Base-by-base conservation (phyloP, 345 rosid species). In the Hypericum perforatum region DNA sequence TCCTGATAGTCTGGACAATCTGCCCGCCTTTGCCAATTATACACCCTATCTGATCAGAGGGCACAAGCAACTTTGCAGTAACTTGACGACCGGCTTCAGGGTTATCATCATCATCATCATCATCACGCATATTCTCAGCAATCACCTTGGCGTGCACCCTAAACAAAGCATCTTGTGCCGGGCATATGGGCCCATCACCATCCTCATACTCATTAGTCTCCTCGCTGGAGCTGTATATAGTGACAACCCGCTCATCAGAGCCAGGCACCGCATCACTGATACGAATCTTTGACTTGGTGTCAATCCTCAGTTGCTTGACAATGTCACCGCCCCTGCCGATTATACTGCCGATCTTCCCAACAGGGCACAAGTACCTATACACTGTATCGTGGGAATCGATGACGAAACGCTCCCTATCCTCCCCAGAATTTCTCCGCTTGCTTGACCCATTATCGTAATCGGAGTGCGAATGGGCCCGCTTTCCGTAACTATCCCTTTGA, bases 141-240 rank as follows among this genome's bases (percentile, higher is more conserved):
- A 68, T 59, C 37, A 82, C 72, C 63, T 70, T 46, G 45, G 71
- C 70, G 22, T 82, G 85, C 67, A 79, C 78, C 63, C 67, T 79
- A 60, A 80, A 51, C 8, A 76, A 76, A 7, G 86, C 90, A 66
- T 77, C 77, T 54, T 80, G 90, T 12, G 90, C 82, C 59, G 82
- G 74, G 59, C 86, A 79, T 16, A 66, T 70, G 22, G 74, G 76
- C 32, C 32, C 32, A 38, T 67, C 74, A 70, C 64, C 49, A 29
- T 39, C 37, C 54, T 61, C 74, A n/a, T 49, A 45, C 9, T 67
- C 60, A 38, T 59, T 66, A 45, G 57, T 76, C 42, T 37, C 50
- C 36, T 49, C 41, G 9, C 72, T 69, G 44, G 76, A 71, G 56
- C 83, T 82, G 54, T 67, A 74, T 9, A 82, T 74, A 43, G 66